phyloP scores from a whole-genome alignment of 2,329 filamentous ascomycete genomes.

The Phyllosticta ampelicida region DNA sequence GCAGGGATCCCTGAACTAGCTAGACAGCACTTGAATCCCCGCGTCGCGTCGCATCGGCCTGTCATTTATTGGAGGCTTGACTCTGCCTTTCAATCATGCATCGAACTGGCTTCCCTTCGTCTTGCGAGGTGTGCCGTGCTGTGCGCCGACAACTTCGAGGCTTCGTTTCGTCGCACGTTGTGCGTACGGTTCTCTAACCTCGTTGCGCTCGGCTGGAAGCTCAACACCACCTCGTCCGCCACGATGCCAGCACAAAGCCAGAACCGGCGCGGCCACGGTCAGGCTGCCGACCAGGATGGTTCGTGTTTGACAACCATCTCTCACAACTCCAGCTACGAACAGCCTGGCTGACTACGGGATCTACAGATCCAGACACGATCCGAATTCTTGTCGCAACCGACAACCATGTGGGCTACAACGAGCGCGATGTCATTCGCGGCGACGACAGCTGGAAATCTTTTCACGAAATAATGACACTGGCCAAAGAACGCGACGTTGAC shows the following conservation, averaged over 20 bases:
- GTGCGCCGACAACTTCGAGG: background rate
- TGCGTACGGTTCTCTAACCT: background rate
- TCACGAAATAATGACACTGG: slow-evolving; percentile 86
- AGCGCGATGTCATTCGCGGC: slow-evolving; percentile 85
- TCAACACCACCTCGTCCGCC: background rate
- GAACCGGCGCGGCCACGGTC: background rate
- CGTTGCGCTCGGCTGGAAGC: background rate
- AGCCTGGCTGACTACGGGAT: background rate
- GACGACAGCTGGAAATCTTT: slow-evolving; percentile 96
- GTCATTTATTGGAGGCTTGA: background rate
- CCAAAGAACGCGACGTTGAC: slow-evolving; percentile 81
- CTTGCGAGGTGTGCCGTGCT: background rate
- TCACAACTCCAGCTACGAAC: too few species aligned
- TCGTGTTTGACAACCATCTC: background rate
- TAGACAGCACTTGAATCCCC: slow-evolving; percentile 2
- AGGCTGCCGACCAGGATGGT: background rate
- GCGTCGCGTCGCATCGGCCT: background rate
- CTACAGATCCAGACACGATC: slow-evolving; percentile 61
- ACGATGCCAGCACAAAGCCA: background rate
- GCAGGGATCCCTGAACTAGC: background rate
- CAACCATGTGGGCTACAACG: slow-evolving; percentile 94
- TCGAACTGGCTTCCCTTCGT: background rate
- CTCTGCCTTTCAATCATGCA: background rate
- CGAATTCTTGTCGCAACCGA: slow-evolving; percentile 90
- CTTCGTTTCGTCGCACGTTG: background rate